Evolutionary conservation across 805 yeast species (phyloP), one percentile per base, ranked within the genome.

Genomic region (Torulaspora franciscae): DNA sequence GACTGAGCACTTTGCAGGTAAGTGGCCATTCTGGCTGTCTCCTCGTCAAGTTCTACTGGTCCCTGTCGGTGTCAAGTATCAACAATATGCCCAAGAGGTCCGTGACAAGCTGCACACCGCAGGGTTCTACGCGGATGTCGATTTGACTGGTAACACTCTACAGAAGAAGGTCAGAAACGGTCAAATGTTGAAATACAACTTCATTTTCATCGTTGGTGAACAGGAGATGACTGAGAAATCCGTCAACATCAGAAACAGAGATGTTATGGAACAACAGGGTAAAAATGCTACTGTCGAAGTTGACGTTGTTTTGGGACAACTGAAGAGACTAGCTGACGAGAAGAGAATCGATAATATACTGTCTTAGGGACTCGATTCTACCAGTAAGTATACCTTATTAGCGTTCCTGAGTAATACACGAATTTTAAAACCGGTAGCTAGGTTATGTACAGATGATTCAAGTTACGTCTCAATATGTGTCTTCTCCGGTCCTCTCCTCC

Each of bases 11-110:
- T 93, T 76, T 72, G 96, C 90, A 65, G 99, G 99, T 62, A 93
- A 89, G 68, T 93, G 99, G 99, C 99, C 99, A 63, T 87, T 93
- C 78, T 93, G 99, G 99, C 77, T 93, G 65, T 90, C 98, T n/a
- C 99, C 99, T 62, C 85, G 99, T 74, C 99, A 93, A 73, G 79
- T 91, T 47, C 75, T 91, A 59, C 95, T 93, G 60, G 93, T 93
- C 25, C 99, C 99, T 57, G 97, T 93, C 58, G 97, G 96, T 63
- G 95, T 85, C 53, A 88, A 86, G 69, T 91, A 83, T 75, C 81
- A 75, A 62, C 95, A 83, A 54, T 93, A 93, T 64, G 99, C 98
- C 34, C 81, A 83, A 67, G 73, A 79, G 57, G 85, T 93, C 54
- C 81, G 82, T 60, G 79, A 84, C 61, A 67, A 68, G 54, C 73